Conservation (phyloP, 73 alveolate species). For the Paramecium pentaurelia region DNA sequence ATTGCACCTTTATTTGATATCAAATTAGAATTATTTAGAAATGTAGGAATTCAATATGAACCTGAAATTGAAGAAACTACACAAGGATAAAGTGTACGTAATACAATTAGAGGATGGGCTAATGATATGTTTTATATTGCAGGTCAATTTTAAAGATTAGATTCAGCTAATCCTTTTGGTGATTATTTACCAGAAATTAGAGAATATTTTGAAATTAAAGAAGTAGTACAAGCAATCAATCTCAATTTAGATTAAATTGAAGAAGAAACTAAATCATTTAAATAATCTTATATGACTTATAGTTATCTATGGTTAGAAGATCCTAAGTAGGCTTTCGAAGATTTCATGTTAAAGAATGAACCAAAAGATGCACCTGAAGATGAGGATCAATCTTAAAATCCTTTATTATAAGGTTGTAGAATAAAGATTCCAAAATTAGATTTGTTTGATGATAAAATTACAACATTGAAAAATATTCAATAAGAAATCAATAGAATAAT, state of each 20-base stretch:
- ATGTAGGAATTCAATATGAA: slow-evolving; percentile 68
- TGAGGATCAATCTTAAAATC: slow-evolving; percentile 88
- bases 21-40: slow-evolving; percentile 72
- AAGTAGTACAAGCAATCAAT: slow-evolving; percentile 64
- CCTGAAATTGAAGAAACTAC: slow-evolving; percentile 84
- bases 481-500: slow-evolving; percentile 86
- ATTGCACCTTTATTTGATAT: slow-evolving; percentile 84
- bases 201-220: slow-evolving; percentile 87
- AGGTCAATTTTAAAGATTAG: slow-evolving; percentile 89
- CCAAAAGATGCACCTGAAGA: slow-evolving; percentile 74
- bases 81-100: slow-evolving; percentile 86
- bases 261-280: slow-evolving; percentile 80
- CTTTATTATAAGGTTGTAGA: slow-evolving; percentile 85
- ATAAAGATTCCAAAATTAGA: slow-evolving; percentile 91
- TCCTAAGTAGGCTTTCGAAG: slow-evolving; percentile 85
- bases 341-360: slow-evolving; percentile 85
- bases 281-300: slow-evolving; percentile 80
- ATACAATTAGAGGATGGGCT: slow-evolving; percentile 88
- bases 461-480: slow-evolving; percentile 85
- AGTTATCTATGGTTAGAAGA: slow-evolving; percentile 96
- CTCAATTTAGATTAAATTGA: slow-evolving; percentile 75
- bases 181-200: slow-evolving; percentile 96
- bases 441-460: slow-evolving; percentile 91
- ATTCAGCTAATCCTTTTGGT: slow-evolving; percentile 81
- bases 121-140: slow-evolving; percentile 90